Conservation (phyloP, 495 filamentous ascomycete genomes). For the Cercophora sp. region DNA sequence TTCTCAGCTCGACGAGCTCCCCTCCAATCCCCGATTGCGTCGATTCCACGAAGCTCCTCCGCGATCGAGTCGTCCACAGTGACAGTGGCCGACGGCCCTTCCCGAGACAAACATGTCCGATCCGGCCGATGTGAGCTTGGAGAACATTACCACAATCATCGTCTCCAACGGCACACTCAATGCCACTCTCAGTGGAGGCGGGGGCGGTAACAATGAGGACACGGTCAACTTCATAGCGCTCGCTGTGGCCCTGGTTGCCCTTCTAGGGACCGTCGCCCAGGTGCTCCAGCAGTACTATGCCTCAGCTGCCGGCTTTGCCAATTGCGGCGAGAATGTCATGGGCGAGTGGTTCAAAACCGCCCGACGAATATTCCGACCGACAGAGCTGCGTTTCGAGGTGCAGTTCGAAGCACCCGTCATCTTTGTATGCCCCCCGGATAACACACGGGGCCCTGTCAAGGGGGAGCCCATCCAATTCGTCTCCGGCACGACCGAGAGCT, state of each 20-base stretch:
- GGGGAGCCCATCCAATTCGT: conserved; percentile 33
- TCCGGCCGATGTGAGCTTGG: too few relatives aligned
- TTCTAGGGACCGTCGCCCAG: conserved; percentile 37
- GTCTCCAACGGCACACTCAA: too few relatives aligned
- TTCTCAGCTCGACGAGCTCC: too few relatives aligned
- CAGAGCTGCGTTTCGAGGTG: conserved; percentile 48
- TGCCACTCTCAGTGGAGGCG: not conserved
- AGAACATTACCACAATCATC: too few relatives aligned
- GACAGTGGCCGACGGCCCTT: too few relatives aligned
- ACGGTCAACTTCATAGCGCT: conserved; percentile 27
- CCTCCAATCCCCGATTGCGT: too few relatives aligned
- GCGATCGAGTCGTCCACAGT: too few relatives aligned
- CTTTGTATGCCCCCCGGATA: conserved; percentile 41
- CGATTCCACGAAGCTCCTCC: too few relatives aligned
- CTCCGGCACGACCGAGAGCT: conserved; percentile 35
- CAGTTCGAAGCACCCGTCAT: conserved; percentile 47
- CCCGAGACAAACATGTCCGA: too few relatives aligned
- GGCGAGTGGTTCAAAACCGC: conserved; percentile 42
- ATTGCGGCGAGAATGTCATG: conserved; percentile 42
- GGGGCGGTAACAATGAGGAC: conserved; percentile 8
- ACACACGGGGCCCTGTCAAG: conserved; percentile 36
- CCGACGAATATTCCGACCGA: conserved; percentile 34
- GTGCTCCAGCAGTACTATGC: conserved; percentile 43
- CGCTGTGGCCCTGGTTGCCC: conserved; percentile 34
- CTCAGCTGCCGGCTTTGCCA: conserved; percentile 37